A percentile compares a stretch with the other conserved stretches of the same genome.
Evolutionary conservation across 2,329 filamentous ascomycete genomes (phyloP).

Genomic region (Chaetomium sp.): DNA sequence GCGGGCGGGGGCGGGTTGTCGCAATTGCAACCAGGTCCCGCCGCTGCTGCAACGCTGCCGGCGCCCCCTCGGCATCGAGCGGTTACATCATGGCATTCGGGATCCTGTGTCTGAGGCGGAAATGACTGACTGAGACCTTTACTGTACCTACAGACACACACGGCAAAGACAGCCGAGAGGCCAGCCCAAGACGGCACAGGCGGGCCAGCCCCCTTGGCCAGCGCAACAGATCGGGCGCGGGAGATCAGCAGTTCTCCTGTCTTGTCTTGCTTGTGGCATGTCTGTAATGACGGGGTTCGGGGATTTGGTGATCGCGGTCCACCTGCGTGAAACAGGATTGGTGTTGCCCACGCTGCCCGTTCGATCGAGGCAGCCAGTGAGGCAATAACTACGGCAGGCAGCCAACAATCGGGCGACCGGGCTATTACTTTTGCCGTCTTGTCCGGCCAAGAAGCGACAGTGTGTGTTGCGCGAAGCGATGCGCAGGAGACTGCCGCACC

Average conservation of each 20-base stretch:
- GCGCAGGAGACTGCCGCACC: background rate
- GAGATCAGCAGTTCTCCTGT: conserved; percentile 17
- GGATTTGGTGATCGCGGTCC: background rate
- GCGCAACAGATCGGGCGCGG: conserved; percentile 9
- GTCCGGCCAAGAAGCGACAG: background rate
- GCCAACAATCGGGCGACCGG: background rate
- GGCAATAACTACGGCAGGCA: background rate
- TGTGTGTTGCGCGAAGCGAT: background rate
- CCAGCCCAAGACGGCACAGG: background rate
- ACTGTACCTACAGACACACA: background rate
- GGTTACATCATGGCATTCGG: conserved; percentile 26
- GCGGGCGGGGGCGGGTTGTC: background rate
- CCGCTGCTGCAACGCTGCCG: conserved; percentile 18
- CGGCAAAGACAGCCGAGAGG: conserved; percentile 8
- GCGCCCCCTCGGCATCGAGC: conserved; percentile 13
- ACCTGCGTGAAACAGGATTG: conserved; percentile 17
- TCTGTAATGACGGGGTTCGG: background rate
- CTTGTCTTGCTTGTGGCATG: conserved; percentile 13
- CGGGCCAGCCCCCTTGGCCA: background rate
- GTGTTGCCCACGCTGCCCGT: conserved; percentile 1
- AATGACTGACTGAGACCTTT: conserved; percentile 20
- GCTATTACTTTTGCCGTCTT: background rate
- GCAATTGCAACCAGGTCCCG: conserved; percentile 12
- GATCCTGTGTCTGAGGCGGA: conserved; percentile 24
- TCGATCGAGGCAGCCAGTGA: conserved; percentile 3